A percentile compares a stretch with the other conserved stretches of the same genome.
These are phyloP conservation scores for Trichoderma asperelloides DNA, from an alignment of 495 filamentous ascomycete species.

Conservation along the genomic window DNA sequence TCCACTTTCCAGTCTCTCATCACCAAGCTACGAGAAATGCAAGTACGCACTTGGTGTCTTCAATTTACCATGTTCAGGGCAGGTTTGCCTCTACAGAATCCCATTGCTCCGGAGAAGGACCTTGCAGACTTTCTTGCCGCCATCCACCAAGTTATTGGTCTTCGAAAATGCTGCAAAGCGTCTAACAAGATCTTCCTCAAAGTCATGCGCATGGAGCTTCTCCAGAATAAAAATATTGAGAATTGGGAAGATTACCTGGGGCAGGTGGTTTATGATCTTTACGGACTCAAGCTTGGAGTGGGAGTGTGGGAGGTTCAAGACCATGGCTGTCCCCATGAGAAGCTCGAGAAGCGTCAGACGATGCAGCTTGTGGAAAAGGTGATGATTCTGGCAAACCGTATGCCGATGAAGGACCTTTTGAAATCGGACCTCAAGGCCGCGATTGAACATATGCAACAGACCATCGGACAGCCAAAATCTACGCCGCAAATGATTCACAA, in stretches of 20 bases:
- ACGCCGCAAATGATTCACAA: slow-evolving; percentile 66
- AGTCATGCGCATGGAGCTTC: slow-evolving; percentile 73
- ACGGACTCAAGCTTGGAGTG: slow-evolving; percentile 71
- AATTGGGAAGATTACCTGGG: slow-evolving; percentile 71
- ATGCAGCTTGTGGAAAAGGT: slow-evolving; percentile 74
- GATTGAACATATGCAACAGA: slow-evolving; percentile 79
- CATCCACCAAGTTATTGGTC: slow-evolving; percentile 77
- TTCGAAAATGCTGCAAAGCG: slow-evolving; percentile 77
- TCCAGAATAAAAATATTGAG: slow-evolving; percentile 52
- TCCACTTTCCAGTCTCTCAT: slow-evolving; percentile 45
- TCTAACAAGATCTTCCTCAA: slow-evolving; percentile 81
- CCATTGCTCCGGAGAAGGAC: slow-evolving; percentile 53
- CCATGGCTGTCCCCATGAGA: slow-evolving; percentile 65
- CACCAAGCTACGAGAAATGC: slow-evolving; percentile 75
- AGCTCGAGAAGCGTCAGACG: slow-evolving; percentile 66
- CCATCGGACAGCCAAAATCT: slow-evolving; percentile 50
- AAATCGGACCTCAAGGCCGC: slow-evolving; percentile 81
- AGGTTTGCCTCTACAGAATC: slow-evolving; percentile 18
- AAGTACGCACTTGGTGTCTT: slow-evolving; percentile 79
- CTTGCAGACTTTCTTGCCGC: slow-evolving; percentile 63
- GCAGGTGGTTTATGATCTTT: slow-evolving; percentile 81
- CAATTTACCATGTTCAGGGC: slow-evolving; percentile 60
- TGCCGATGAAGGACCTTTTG: slow-evolving; percentile 83
- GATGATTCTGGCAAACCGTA: slow-evolving; percentile 64
- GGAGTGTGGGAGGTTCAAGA: slow-evolving; percentile 59